These are phyloP conservation scores for Trifolium pratense DNA, from an alignment of 306 rosid species.

Conservation along the genomic window DNA sequence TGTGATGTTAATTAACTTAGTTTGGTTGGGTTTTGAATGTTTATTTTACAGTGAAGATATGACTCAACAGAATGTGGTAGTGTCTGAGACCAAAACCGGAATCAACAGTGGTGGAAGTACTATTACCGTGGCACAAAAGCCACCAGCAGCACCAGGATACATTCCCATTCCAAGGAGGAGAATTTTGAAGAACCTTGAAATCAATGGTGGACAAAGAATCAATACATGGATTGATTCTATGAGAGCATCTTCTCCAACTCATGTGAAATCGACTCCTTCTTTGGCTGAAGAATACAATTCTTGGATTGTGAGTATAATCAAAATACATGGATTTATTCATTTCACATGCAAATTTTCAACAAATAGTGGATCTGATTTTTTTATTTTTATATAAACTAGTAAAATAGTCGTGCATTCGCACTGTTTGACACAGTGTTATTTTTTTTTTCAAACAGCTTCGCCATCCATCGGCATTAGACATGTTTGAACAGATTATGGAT, in stretches of 20 bases:
- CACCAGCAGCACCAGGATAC: conserved; percentile 60
- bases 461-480: conserved; percentile 88
- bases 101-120: conserved; percentile 42
- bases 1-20: not conserved
- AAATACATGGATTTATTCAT: no score
- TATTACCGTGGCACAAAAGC: conserved; percentile 54
- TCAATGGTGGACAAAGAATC: conserved; percentile 71
- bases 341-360: not conserved
- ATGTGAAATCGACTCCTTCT: conserved; percentile 59
- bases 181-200: conserved; percentile 67
- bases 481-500: conserved; percentile 74
- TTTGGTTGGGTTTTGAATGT: not conserved
- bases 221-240: conserved; percentile 85
- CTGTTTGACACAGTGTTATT: not conserved
- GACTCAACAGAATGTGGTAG: conserved; percentile 81
- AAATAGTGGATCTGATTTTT: not conserved
- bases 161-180: conserved; percentile 66
- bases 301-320: conserved; percentile 70
- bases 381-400: not conserved
- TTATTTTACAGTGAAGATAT: conserved; percentile 50
- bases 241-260: conserved; percentile 92
- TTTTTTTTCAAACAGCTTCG: conserved; percentile 53
- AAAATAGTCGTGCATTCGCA: not conserved
- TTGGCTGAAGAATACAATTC: conserved; percentile 57
- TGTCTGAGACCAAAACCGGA: conserved; percentile 50